A percentile compares a stretch with the other conserved stretches of the same genome.
These are phyloP conservation scores for Rubus idaeus DNA, from an alignment of 306 rosid genomes.

Conservation along the genomic window DNA sequence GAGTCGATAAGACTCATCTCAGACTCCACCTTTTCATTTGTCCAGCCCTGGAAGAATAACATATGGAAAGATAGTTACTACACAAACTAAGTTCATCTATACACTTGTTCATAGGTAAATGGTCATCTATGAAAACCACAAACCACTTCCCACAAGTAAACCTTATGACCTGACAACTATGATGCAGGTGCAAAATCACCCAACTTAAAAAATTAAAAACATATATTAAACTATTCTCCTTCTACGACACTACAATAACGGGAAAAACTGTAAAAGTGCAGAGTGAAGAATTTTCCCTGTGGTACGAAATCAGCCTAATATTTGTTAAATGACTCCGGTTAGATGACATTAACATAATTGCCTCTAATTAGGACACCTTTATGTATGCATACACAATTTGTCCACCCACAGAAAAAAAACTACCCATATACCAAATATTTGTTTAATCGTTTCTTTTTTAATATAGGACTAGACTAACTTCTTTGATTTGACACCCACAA, in stretches of 20 bases:
- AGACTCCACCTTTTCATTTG: constrained; percentile 63
- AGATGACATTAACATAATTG: not conserved
- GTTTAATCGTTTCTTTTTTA: not conserved
- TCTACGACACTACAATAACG: not conserved
- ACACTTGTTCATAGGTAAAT: constrained; percentile 1
- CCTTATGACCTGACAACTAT: not conserved
- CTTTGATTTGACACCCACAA: not conserved
- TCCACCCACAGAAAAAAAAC: not conserved
- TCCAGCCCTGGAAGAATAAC: constrained; percentile 59
- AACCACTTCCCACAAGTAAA: not conserved
- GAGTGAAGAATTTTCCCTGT: not conserved
- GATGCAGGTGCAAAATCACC: not conserved
- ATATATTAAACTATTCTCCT: not conserved
- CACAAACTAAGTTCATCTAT: not conserved
- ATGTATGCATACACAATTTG: not conserved
- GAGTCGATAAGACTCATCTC: constrained; percentile 76
- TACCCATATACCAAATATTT: not conserved
- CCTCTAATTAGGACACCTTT: not conserved
- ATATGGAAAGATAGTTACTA: constrained; percentile 1
- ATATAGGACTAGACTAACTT: constrained; percentile 47
- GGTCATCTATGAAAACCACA: not conserved
- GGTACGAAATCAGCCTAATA: not conserved
- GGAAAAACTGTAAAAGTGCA: not conserved
- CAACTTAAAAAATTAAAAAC: not conserved
- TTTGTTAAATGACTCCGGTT: not conserved